Conservation (phyloP, 805 yeast species). For the Torulaspora microellipsoides region DNA sequence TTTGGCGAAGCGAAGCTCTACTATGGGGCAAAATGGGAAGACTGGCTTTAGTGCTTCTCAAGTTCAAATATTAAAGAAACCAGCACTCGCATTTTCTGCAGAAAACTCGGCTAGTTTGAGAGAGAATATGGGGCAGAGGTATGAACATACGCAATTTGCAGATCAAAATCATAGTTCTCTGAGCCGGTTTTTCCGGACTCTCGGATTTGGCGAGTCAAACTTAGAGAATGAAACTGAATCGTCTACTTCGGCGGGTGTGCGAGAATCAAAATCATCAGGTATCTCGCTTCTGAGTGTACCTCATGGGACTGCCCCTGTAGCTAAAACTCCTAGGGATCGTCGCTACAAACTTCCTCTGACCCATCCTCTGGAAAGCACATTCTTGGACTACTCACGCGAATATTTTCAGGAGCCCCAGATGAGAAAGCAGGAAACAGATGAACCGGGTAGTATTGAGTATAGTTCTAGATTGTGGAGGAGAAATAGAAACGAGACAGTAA, state of each 20-base stretch:
- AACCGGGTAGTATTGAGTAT: constrained; percentile 86
- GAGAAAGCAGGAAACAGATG: constrained; percentile 78
- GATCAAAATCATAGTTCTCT: constrained; percentile 21
- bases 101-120: constrained; percentile 7
- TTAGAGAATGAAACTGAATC: constrained; percentile 9
- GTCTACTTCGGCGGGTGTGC: constrained; percentile 25
- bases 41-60: constrained; percentile 23
- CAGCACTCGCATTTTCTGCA: constrained; percentile 14
- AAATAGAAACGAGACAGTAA: constrained; percentile 79
- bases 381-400: constrained; percentile 73
- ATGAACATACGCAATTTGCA: neutral
- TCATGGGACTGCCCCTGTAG: constrained; percentile 45
- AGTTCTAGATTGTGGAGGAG: constrained; percentile 83
- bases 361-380: constrained; percentile 55
- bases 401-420: constrained; percentile 96
- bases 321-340: constrained; percentile 53
- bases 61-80: constrained; percentile 34
- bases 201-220: constrained; percentile 23
- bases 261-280: constrained; percentile 21
- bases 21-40: constrained; percentile 12
- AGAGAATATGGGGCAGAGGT: neutral
- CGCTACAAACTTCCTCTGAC: constrained; percentile 28
- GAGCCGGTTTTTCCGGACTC: constrained; percentile 27
- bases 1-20: constrained; percentile 45
- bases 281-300: constrained; percentile 26